Conservation (phyloP, 805 yeast species). For the Danielia reshetovae region DNA sequence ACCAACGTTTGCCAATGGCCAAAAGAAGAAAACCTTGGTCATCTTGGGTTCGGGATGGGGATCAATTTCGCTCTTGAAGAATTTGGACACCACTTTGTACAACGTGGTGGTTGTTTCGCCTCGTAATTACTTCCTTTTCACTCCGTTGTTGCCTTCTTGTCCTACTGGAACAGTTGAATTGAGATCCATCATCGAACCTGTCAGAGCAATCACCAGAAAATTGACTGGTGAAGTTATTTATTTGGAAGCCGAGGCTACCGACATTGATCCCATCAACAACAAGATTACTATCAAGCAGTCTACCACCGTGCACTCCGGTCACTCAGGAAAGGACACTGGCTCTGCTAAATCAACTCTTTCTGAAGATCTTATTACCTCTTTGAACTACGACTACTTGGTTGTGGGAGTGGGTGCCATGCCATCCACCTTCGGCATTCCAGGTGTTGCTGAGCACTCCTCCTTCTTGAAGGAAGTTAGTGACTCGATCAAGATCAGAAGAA, state of each 20-base stretch:
- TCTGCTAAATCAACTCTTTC: conserved; percentile 38
- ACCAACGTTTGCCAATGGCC: conserved; percentile 52
- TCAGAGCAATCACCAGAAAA: conserved; percentile 79
- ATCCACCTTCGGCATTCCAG: conserved; percentile 92
- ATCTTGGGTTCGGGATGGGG: conserved; percentile 95
- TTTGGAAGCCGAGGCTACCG: conserved; percentile 87
- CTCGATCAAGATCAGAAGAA: conserved; percentile 76
- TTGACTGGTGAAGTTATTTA: conserved; percentile 73
- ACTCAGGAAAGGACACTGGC: conserved; percentile 47
- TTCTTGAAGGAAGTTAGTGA: conserved; percentile 89
- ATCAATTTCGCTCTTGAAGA: conserved; percentile 76
- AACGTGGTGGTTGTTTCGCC: conserved; percentile 91
- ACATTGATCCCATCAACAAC: conserved; percentile 70
- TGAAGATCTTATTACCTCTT: conserved; percentile 43
- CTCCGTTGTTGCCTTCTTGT: conserved; percentile 92
- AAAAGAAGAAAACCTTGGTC: conserved; percentile 68
- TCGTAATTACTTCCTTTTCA: conserved; percentile 90
- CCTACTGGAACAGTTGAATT: conserved; percentile 90
- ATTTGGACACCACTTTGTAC: conserved; percentile 79
- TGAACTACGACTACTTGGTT: conserved; percentile 77
- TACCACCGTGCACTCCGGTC: conserved; percentile 52
- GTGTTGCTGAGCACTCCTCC: conserved; percentile 83
- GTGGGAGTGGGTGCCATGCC: conserved; percentile 95
- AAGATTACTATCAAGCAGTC: conserved; percentile 60
- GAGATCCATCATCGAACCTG: conserved; percentile 92